A percentile compares a stretch with the other conserved stretches of the same genome.
Evolutionary conservation across 1,284 basidiomycete species (phyloP).

Genomic region (Leccinum pallidistipes): DNA sequence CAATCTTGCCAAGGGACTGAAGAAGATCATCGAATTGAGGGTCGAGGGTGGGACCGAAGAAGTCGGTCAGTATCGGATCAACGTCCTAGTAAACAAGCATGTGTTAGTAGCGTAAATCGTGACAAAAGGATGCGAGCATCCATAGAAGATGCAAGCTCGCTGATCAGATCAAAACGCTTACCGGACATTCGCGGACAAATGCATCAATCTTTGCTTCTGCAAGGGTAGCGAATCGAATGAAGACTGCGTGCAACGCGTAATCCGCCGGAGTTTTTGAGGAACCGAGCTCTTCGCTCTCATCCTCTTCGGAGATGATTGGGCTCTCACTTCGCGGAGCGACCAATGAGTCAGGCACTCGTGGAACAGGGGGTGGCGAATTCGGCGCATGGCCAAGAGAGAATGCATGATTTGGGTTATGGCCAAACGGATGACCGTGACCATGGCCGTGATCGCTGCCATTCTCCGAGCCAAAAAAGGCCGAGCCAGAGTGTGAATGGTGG

Average conservation of each 20-base stretch:
- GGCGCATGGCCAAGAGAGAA: conserved; percentile 35
- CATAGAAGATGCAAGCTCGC: not conserved
- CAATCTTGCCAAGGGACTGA: conserved; percentile 82
- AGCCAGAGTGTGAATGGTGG: conserved; percentile 72
- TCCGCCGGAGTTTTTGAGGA: conserved; percentile 82
- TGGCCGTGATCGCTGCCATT: conserved; percentile 65
- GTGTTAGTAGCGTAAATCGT: conserved; percentile 6
- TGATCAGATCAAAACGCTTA: conserved; percentile 38
- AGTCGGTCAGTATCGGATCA: conserved; percentile 64
- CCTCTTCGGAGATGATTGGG: conserved; percentile 55
- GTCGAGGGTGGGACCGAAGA: conserved; percentile 74
- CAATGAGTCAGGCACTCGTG: conserved; percentile 65
- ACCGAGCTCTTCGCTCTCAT: conserved; percentile 58
- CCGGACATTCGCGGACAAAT: conserved; percentile 69
- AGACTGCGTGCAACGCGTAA: conserved; percentile 84
- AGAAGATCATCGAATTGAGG: conserved; percentile 79
- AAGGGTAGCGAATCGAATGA: conserved; percentile 77
- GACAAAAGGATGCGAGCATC: not conserved
- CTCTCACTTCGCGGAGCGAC: conserved; percentile 51
- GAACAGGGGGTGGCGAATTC: conserved; percentile 72
- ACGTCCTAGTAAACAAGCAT: conserved; percentile 49
- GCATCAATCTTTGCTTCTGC: conserved; percentile 77
- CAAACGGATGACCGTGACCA: conserved; percentile 27
- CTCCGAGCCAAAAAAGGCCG: conserved; percentile 68
- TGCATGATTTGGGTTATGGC: conserved; percentile 29